Conservation (phyloP, 2,329 filamentous ascomycete genomes). For the Cercospora sp. region DNA sequence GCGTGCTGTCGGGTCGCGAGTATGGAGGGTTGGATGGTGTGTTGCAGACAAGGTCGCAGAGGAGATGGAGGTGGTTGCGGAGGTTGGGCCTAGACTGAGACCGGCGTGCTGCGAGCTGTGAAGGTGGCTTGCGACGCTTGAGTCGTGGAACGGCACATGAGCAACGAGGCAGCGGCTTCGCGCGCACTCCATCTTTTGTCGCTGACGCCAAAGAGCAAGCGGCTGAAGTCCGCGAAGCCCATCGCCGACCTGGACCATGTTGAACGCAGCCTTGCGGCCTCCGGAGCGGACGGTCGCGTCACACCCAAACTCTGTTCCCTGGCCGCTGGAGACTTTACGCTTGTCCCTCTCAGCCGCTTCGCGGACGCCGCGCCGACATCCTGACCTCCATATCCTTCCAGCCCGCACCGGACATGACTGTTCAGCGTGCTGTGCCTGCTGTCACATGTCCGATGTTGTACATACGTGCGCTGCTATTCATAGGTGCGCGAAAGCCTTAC, state of each 20-base stretch:
- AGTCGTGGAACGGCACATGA: background rate
- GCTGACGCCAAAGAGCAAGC: background rate
- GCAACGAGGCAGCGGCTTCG: background rate
- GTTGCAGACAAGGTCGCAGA: background rate
- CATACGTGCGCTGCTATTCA: background rate
- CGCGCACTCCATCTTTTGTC: background rate
- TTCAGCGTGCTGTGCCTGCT: background rate
- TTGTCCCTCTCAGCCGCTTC: background rate
- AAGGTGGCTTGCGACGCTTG: background rate
- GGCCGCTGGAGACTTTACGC: background rate
- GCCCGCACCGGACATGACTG: background rate
- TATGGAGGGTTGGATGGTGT: background rate
- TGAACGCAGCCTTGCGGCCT: background rate
- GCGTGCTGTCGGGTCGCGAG: background rate
- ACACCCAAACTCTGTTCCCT: background rate
- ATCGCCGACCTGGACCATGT: background rate
- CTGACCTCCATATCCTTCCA: background rate
- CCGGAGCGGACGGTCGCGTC: background rate
- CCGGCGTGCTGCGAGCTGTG: conserved; percentile 1
- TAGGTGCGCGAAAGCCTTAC: background rate
- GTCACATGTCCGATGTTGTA: background rate
- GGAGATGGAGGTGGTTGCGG: background rate
- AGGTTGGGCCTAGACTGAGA: conserved; percentile 1
- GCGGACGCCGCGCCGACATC: background rate
- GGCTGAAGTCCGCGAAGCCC: background rate